phyloP scores from a whole-genome alignment of 148 eudicot species.

The Pouteria glomerata region DNA sequence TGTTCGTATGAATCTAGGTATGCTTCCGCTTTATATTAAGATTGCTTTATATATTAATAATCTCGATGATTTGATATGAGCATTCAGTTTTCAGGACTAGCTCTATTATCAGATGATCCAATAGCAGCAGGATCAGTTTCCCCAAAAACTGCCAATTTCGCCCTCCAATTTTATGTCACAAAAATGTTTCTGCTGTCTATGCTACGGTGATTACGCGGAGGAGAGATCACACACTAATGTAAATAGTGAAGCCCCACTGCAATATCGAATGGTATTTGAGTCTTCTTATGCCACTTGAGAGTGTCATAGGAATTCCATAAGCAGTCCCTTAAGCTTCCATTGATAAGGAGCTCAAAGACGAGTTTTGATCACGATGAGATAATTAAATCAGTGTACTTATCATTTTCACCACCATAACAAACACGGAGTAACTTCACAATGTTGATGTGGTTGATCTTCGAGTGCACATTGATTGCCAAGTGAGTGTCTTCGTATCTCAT shows the following conservation, averaged over 20 bases:
- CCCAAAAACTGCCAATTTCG: slow-evolving; percentile 36
- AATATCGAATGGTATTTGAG: slow-evolving; percentile 42
- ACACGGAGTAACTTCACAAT: slow-evolving; percentile 37
- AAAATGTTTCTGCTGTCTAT: slow-evolving; percentile 30
- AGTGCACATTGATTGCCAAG: slow-evolving; percentile 34
- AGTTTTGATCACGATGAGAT: slow-evolving; percentile 27
- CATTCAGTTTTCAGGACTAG: too few species aligned
- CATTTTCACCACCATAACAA: slow-evolving; percentile 35
- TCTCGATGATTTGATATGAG: too few species aligned
- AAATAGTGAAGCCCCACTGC: slow-evolving; percentile 45
- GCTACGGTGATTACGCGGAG: slow-evolving; percentile 22
- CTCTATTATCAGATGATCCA: slow-evolving; percentile 12
- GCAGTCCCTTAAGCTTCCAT: slow-evolving; percentile 39
- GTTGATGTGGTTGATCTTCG: slow-evolving; percentile 41
- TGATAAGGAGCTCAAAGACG: slow-evolving; percentile 36
- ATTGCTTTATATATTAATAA: too few species aligned
- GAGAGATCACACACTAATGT: slow-evolving; percentile 36
- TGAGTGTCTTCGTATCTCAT: slow-evolving; percentile 31
- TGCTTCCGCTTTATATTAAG: too few species aligned
- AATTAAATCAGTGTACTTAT: too few species aligned
- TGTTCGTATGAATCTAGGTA: too few species aligned
- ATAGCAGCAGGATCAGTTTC: slow-evolving; percentile 1
- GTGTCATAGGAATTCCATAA: slow-evolving; percentile 16
- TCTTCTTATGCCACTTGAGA: slow-evolving; percentile 32
- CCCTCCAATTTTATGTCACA: slow-evolving; percentile 37